These are phyloP conservation scores for Coemansia sp. DNA, from an alignment of 192 early-diverging fungal species.

Conservation along the genomic window DNA sequence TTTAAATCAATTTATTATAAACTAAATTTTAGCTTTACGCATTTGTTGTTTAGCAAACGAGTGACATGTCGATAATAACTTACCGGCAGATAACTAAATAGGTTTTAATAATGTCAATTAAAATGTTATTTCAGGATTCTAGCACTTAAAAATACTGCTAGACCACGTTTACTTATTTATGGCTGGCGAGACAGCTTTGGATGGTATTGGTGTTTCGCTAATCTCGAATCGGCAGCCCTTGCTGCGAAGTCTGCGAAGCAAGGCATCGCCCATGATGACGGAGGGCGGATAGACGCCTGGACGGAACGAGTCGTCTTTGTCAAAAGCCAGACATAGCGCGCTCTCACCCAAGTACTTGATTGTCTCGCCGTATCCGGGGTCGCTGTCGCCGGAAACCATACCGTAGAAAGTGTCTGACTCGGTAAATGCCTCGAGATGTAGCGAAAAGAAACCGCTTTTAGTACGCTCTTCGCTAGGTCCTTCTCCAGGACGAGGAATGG, in stretches of 20 bases:
- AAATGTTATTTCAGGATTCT: too few species aligned
- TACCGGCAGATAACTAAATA: too few species aligned
- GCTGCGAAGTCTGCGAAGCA: constrained; percentile 65
- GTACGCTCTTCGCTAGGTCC: constrained; percentile 67
- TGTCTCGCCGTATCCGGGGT: constrained; percentile 85
- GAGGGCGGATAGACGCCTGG: constrained; percentile 79
- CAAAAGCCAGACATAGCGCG: constrained; percentile 70
- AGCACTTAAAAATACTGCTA: too few species aligned
- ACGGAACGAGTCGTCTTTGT: constrained; percentile 55
- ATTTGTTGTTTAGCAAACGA: too few species aligned
- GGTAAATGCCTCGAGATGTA: constrained; percentile 36
- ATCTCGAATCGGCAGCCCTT: constrained; percentile 60
- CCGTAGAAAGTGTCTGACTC: constrained; percentile 33
- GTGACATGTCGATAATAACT: too few species aligned
- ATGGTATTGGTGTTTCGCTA: background rate
- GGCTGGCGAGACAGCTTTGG: too few species aligned
- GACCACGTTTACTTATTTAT: too few species aligned
- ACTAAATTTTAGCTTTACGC: too few species aligned
- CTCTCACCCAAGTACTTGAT: constrained; percentile 75
- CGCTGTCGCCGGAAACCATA: constrained; percentile 55
- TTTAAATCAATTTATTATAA: too few species aligned
- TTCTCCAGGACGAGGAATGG: constrained; percentile 66
- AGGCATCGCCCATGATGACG: constrained; percentile 70
- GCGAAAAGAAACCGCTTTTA: constrained; percentile 53
- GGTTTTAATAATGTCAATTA: too few species aligned